A percentile compares a stretch with the other conserved stretches of the same genome.
phyloP scores from a whole-genome alignment of 1,284 basidiomycete species.

The Polyporus tsugae region DNA sequence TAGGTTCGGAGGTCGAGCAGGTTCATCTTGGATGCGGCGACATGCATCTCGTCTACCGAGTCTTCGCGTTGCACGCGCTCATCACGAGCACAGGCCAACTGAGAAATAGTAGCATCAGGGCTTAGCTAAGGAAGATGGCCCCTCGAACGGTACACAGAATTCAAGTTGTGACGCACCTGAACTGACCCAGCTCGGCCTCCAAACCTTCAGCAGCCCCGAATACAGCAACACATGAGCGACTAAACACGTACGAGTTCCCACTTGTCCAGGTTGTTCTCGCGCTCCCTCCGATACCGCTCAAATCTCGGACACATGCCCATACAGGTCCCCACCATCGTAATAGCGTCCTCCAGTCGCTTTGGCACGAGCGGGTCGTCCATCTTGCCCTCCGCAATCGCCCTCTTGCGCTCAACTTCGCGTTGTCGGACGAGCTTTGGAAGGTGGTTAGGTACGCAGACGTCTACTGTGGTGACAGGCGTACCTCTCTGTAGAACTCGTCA shows the following conservation, averaged over 20 bases:
- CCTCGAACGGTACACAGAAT: background rate
- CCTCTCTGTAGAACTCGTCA: conserved; percentile 74
- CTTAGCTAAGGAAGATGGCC: background rate
- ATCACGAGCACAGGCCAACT: conserved; percentile 12
- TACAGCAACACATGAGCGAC: conserved; percentile 16
- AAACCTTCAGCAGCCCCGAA: conserved; percentile 29
- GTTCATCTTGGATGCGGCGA: conserved; percentile 3
- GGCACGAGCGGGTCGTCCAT: conserved; percentile 87
- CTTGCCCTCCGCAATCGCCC: conserved; percentile 84
- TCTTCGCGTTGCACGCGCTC: conserved; percentile 30
- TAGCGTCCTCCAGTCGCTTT: conserved; percentile 86
- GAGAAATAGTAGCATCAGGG: background rate
- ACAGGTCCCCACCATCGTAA: conserved; percentile 91
- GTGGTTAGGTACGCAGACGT: background rate
- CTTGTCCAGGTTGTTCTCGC: conserved; percentile 88
- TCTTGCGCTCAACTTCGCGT: conserved; percentile 78
- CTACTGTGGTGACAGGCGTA: conserved; percentile 43
- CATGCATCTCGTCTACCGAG: too few relatives aligned
- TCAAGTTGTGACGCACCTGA: conserved; percentile 23
- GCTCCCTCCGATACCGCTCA: conserved; percentile 91
- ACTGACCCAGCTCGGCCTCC: conserved; percentile 28
- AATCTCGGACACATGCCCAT: conserved; percentile 94
- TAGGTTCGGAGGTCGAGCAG: conserved; percentile 23
- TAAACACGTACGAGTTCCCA: conserved; percentile 80
- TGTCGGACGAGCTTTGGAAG: conserved; percentile 67